Conservation (phyloP, 1,139 yeast genomes). For the Nadsonia commutata region DNA sequence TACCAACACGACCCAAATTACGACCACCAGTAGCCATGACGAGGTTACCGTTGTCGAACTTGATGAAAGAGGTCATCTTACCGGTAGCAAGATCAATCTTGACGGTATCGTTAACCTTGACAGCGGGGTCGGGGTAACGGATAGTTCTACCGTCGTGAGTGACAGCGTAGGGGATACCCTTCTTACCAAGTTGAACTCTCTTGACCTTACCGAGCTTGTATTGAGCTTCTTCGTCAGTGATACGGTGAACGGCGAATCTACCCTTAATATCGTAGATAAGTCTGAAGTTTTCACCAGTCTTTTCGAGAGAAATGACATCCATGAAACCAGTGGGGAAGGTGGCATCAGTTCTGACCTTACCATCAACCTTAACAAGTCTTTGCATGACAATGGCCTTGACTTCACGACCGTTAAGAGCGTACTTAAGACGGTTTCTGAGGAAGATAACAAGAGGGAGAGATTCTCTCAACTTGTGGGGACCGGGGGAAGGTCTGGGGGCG, state of each 20-base stretch:
- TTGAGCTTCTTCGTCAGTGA: constrained; percentile 94
- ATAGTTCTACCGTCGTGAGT: constrained; percentile 99
- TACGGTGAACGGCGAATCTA: constrained; percentile 98
- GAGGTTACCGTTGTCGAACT: constrained; percentile 90
- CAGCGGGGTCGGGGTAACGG: constrained; percentile 97
- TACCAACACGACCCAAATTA: constrained; percentile 99
- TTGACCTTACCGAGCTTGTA: constrained; percentile 97
- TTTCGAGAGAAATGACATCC: constrained; percentile 95
- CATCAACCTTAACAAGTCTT: constrained; percentile 98
- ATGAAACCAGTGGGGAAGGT: constrained; percentile 99
- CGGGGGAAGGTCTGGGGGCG: constrained; percentile 99
- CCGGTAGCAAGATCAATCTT: constrained; percentile 93
- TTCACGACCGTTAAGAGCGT: constrained; percentile 98
- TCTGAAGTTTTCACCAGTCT: constrained; percentile 98
- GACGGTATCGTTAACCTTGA: constrained; percentile 95
- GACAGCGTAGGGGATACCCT: constrained; percentile 94
- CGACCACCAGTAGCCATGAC: constrained; percentile 99
- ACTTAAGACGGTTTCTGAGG: constrained; percentile 98
- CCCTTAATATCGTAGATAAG: constrained; percentile 96
- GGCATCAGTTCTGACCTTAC: constrained; percentile 97
- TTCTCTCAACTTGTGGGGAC: constrained; percentile 99
- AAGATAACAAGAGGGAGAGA: constrained; percentile 95
- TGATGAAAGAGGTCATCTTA: constrained; percentile 80
- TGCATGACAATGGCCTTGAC: constrained; percentile 98
- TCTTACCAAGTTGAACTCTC: constrained; percentile 96